phyloP scores from a whole-genome alignment of 768 basidiomycete genomes.

The Hydnum rufescens region DNA sequence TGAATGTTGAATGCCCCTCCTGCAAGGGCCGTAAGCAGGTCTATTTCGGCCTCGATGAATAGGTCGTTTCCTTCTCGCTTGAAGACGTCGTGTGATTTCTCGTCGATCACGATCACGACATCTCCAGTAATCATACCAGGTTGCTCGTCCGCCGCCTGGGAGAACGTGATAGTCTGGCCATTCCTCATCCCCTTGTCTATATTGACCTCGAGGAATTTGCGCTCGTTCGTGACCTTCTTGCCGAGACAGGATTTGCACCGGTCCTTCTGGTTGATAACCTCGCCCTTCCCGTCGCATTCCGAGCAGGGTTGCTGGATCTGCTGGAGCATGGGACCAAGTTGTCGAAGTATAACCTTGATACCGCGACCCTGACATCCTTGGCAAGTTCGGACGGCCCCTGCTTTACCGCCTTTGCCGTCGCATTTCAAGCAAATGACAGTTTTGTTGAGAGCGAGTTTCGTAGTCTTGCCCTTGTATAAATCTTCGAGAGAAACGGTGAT shows the following conservation, averaged over 20 bases:
- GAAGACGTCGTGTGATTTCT: conserved; percentile 79
- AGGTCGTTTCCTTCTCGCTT: conserved; percentile 79
- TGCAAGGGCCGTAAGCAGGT: conserved; percentile 79
- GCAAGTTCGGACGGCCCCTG: conserved; percentile 79
- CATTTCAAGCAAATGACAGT: conserved; percentile 88
- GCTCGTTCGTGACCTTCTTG: conserved; percentile 85
- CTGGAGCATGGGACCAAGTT: conserved; percentile 99
- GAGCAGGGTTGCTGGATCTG: conserved; percentile 91
- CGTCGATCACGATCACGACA: conserved; percentile 83
- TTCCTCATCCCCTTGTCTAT: conserved; percentile 98
- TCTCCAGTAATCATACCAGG: conserved; percentile 83
- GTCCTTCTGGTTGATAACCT: conserved; percentile 86
- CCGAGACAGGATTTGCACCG: conserved; percentile 83
- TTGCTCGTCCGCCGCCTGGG: conserved; percentile 82
- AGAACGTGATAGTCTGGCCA: conserved; percentile 74
- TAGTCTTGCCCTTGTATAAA: conserved; percentile 96
- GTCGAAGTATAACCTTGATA: conserved; percentile 74
- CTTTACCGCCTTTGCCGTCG: conserved; percentile 93
- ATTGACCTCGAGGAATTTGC: conserved; percentile 93
- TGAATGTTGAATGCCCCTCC: conserved; percentile 80
- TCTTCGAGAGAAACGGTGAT: conserved; percentile 95
- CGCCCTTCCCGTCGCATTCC: conserved; percentile 86
- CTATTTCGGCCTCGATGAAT: conserved; percentile 69
- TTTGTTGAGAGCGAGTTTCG: conserved; percentile 90
- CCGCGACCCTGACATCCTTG: conserved; percentile 69